Percentiles rank a stretch among this genome's conserved stretches.
Evolutionary conservation across 2,329 filamentous ascomycete species (phyloP).

Genomic region (Chaetothyriales sp.): DNA sequence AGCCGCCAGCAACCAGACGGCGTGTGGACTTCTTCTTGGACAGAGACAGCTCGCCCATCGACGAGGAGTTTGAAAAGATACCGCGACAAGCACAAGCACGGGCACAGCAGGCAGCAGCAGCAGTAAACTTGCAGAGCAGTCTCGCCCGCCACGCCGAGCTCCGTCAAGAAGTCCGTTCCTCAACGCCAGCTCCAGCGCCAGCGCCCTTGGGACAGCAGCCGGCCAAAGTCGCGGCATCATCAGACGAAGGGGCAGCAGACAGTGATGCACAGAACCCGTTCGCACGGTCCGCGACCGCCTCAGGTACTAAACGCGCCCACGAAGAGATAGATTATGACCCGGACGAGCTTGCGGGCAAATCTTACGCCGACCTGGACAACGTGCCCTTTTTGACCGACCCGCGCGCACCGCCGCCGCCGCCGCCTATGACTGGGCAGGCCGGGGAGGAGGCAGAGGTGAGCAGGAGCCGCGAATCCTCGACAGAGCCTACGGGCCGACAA

Average conservation of each 20-base stretch:
- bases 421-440: slow-evolving; percentile 7
- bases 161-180: background rate
- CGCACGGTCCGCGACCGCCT: too few species aligned
- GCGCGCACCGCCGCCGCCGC: slow-evolving; percentile 14
- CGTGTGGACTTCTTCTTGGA: background rate
- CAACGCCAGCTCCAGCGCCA: background rate
- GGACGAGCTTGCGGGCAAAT: slow-evolving; percentile 30
- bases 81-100: background rate
- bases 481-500: slow-evolving; percentile 6
- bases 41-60: background rate
- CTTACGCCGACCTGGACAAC: slow-evolving; percentile 33
- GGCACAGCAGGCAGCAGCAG: background rate
- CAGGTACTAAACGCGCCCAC: slow-evolving; percentile 9
- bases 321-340: slow-evolving; percentile 26
- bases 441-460: background rate
- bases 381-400: slow-evolving; percentile 36
- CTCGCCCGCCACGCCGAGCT: background rate
- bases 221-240: background rate
- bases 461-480: slow-evolving; percentile 1
- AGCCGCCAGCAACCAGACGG: background rate
- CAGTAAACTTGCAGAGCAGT: background rate
- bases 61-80: background rate
- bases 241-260: background rate
- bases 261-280: background rate
- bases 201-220: background rate